phyloP scores from a whole-genome alignment of 2,329 filamentous ascomycete genomes.

The Knufia fluminis region DNA sequence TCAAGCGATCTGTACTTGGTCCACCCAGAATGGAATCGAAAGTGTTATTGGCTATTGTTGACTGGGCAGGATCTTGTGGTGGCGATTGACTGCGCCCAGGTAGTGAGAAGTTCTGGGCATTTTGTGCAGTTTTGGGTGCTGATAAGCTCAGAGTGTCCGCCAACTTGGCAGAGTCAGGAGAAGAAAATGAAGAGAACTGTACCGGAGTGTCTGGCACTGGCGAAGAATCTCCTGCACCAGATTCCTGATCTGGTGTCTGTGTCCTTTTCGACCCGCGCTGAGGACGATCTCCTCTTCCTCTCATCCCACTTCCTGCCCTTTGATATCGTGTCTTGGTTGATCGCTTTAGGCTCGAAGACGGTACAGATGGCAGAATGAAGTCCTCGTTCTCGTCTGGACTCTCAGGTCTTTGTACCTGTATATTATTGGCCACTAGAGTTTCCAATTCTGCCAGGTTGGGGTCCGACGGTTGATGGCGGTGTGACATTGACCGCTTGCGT shows the following conservation, averaged over 20 bases:
- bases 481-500: conserved; percentile 57
- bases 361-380: conserved; percentile 67
- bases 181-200: conserved; percentile 25
- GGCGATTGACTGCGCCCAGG: conserved; percentile 14
- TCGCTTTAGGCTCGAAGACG: conserved; percentile 70
- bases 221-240: conserved; percentile 10
- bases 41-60: conserved; percentile 21
- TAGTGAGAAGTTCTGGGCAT: conserved; percentile 22
- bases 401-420: conserved; percentile 45
- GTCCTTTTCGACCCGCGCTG: conserved; percentile 55
- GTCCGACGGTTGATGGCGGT: conserved; percentile 45
- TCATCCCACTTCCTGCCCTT: conserved; percentile 67
- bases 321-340: conserved; percentile 89
- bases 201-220: conserved; percentile 26
- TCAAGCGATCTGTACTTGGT: conserved; percentile 25
- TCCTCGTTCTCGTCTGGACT: conserved; percentile 49
- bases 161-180: conserved; percentile 33
- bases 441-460: conserved; percentile 64
- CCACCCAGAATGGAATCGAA: conserved; percentile 26
- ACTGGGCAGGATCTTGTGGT: conserved; percentile 9
- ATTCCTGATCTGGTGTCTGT: conserved; percentile 24
- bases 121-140: conserved; percentile 20
- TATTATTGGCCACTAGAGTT: conserved; percentile 69
- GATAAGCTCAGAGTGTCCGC: conserved; percentile 37
- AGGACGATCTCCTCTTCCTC: conserved; percentile 45